phyloP scores from a whole-genome alignment of 73 alveolate genomes.

The Symbiodinium natans region DNA sequence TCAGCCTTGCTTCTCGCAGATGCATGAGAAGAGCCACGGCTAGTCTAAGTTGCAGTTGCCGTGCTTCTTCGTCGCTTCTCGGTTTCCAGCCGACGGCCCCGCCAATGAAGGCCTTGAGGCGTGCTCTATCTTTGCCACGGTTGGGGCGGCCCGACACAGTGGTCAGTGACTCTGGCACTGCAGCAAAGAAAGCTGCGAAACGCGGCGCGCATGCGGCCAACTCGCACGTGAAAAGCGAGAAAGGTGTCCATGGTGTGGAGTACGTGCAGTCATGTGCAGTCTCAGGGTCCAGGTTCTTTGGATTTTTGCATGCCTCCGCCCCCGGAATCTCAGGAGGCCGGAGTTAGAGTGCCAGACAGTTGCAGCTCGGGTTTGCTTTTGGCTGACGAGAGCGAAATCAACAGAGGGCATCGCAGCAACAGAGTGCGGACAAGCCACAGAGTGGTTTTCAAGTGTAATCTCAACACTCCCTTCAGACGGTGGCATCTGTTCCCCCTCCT shows the following conservation, averaged over 20 bases:
- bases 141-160: conserved; percentile 3
- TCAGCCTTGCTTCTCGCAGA: no score
- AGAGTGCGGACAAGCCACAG: no score
- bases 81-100: background rate
- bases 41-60: background rate
- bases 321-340: background rate
- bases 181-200: no score
- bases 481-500: no score
- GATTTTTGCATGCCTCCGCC: background rate
- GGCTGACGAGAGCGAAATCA: no score
- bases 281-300: background rate
- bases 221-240: no score
- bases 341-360: background rate
- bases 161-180: background rate
- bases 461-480: no score
- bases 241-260: background rate
- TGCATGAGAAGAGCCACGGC: no score
- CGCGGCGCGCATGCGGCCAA: background rate
- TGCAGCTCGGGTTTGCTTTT: no score
- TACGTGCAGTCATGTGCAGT: no score
- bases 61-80: background rate
- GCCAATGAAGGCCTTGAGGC: background rate
- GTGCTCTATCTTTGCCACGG: background rate
- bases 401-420: no score
- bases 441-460: no score